These are phyloP conservation scores for Mikania micrantha DNA, from an alignment of 129 eudicot species.

Conservation along the genomic window DNA sequence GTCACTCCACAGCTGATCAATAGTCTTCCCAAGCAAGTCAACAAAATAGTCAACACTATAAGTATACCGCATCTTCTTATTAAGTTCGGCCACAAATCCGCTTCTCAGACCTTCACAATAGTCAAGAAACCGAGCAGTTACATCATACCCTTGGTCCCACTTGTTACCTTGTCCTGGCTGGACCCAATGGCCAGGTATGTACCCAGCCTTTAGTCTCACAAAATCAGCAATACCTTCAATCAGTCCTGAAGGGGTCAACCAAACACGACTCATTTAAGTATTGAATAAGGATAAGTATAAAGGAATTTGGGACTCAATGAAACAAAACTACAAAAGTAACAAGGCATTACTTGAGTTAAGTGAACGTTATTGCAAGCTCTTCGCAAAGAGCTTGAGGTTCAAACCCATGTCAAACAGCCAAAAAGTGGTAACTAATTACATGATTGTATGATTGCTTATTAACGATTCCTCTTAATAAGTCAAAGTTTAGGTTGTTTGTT, in stretches of 20 bases:
- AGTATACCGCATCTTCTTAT: slow-evolving; percentile 31
- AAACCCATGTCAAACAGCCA: too few relatives aligned
- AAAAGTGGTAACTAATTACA: too few relatives aligned
- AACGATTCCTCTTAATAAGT: too few relatives aligned
- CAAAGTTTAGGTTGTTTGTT: too few relatives aligned
- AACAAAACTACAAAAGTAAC: too few relatives aligned
- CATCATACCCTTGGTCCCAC: slow-evolving; percentile 49
- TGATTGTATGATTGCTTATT: too few relatives aligned
- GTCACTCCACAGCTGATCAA: slow-evolving; percentile 36
- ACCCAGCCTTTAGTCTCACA: slow-evolving; percentile 33
- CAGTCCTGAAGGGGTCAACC: slow-evolving; percentile 41
- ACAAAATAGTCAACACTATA: slow-evolving; percentile 28
- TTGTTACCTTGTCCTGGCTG: slow-evolving; percentile 31
- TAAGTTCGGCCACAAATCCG: slow-evolving; percentile 40
- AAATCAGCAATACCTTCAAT: slow-evolving; percentile 45
- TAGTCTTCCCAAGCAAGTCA: slow-evolving; percentile 31
- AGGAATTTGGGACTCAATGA: too few relatives aligned
- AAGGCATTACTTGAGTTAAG: too few relatives aligned
- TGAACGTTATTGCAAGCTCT: too few relatives aligned
- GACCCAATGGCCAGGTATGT: slow-evolving; percentile 29
- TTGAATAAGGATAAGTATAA: too few relatives aligned
- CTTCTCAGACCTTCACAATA: slow-evolving; percentile 26
- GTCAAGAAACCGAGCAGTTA: slow-evolving; percentile 36
- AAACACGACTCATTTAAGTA: slow-evolving; percentile 53
- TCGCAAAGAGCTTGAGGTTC: too few relatives aligned